Percentiles rank a stretch among this genome's conserved stretches.
Evolutionary conservation across 2,329 filamentous ascomycete genomes (phyloP).

Genomic region (Alternaria angustiovoidea): DNA sequence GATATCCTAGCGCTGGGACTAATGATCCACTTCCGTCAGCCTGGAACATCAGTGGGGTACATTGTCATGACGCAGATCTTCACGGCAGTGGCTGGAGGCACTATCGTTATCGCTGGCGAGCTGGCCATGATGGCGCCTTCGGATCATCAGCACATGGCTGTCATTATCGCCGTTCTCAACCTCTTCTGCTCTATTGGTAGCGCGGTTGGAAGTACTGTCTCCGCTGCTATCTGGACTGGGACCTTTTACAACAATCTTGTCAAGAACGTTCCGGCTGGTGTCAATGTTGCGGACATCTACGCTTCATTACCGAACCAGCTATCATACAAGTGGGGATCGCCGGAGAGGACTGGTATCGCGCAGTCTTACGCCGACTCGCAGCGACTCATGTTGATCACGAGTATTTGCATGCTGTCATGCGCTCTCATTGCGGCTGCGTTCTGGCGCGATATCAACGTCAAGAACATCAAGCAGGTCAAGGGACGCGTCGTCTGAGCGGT

Average conservation of each 20-base stretch:
- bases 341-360: conserved; percentile 53
- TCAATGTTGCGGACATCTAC: conserved; percentile 54
- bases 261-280: conserved; percentile 52
- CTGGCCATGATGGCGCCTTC: conserved; percentile 30
- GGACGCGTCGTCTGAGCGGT: conserved; percentile 50
- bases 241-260: conserved; percentile 52
- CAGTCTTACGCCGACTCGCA: conserved; percentile 41
- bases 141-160: conserved; percentile 28
- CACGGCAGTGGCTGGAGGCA: conserved; percentile 32
- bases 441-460: conserved; percentile 57
- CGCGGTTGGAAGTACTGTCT: conserved; percentile 57
- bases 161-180: conserved; percentile 57
- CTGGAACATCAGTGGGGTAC: conserved; percentile 35
- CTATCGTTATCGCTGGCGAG: conserved; percentile 32
- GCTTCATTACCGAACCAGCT: conserved; percentile 63
- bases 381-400: conserved; percentile 40
- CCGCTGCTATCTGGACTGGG: conserved; percentile 69
- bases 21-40: conserved; percentile 22
- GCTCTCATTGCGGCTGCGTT: conserved; percentile 54
- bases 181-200: conserved; percentile 65
- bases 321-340: conserved; percentile 58
- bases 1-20: conserved; percentile 29
- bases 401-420: conserved; percentile 30
- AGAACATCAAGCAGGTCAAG: conserved; percentile 54
- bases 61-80: conserved; percentile 43